A percentile compares a stretch with the other conserved stretches of the same genome.
phyloP scores from a whole-genome alignment of 202 grass and related monocot species.

The Hordeum pubiflorum region DNA sequence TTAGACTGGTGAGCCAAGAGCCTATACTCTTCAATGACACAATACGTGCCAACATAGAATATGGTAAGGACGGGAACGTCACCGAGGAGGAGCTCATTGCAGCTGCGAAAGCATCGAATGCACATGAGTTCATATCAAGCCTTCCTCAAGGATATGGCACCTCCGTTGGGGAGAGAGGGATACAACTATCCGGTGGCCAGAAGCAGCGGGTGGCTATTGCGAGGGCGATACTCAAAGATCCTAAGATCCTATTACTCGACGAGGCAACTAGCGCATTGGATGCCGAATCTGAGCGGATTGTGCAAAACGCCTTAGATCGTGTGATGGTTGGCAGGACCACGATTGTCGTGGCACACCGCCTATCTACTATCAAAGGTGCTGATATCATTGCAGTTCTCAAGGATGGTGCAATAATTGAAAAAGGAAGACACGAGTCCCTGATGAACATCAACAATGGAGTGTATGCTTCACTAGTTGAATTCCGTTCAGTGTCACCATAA shows the following conservation, averaged over 20 bases:
- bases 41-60: conserved; percentile 74
- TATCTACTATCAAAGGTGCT: conserved; percentile 46
- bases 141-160: conserved; percentile 66
- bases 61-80: conserved; percentile 52
- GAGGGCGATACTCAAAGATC: conserved; percentile 34
- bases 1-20: conserved; percentile 74
- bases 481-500: background rate
- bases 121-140: conserved; percentile 70
- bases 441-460: conserved; percentile 33
- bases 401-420: conserved; percentile 46
- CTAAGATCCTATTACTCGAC: conserved; percentile 44
- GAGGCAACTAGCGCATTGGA: conserved; percentile 62
- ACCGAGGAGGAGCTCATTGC: conserved; percentile 69
- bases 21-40: conserved; percentile 69
- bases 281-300: conserved; percentile 43
- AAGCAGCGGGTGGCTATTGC: conserved; percentile 44
- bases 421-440: conserved; percentile 42
- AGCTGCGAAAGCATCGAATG: conserved; percentile 51
- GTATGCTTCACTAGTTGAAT: conserved; percentile 46
- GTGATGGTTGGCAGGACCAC: conserved; percentile 44
- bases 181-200: conserved; percentile 50
- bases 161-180: conserved; percentile 42
- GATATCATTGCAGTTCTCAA: conserved; percentile 49
- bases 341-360: conserved; percentile 36
- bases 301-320: conserved; percentile 47